phyloP scores from a whole-genome alignment of 148 eudicot species.

The Camellia japonica region DNA sequence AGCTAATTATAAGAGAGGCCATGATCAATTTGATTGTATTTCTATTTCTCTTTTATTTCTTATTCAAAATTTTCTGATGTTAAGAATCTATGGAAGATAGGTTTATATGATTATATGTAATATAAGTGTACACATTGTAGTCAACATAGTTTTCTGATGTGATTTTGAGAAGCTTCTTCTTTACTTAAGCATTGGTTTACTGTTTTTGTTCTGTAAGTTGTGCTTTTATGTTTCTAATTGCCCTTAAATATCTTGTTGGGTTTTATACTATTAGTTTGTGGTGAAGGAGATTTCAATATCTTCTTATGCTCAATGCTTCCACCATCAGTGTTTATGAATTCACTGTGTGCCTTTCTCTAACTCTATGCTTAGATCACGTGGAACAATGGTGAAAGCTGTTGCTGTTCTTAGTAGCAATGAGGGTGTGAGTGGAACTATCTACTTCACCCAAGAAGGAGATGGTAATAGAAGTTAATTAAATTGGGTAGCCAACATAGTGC shows the following conservation, averaged over 20 bases:
- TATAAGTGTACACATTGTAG: too few species aligned
- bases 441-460: conserved; percentile 71
- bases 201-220: not conserved
- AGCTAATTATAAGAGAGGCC: too few species aligned
- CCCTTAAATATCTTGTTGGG: not conserved
- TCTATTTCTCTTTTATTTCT: too few species aligned
- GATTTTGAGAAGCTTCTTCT: not conserved
- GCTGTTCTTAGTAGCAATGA: conserved; percentile 62
- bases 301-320: not conserved
- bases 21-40: too few species aligned
- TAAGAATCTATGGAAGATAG: too few species aligned
- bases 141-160: not conserved
- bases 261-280: not conserved
- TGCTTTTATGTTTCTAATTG: not conserved
- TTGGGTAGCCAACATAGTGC: not conserved
- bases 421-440: conserved; percentile 74
- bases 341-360: not conserved
- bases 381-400: conserved; percentile 77
- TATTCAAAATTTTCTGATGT: too few species aligned
- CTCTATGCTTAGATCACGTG: conserved; percentile 44
- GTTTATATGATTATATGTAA: too few species aligned
- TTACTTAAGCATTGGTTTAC: not conserved
- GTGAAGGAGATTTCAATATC: not conserved
- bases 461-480: conserved; percentile 38
- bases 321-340: not conserved